Conservation (phyloP, 208 protist genomes). For the Herpetomonas samuelpessoai region DNA sequence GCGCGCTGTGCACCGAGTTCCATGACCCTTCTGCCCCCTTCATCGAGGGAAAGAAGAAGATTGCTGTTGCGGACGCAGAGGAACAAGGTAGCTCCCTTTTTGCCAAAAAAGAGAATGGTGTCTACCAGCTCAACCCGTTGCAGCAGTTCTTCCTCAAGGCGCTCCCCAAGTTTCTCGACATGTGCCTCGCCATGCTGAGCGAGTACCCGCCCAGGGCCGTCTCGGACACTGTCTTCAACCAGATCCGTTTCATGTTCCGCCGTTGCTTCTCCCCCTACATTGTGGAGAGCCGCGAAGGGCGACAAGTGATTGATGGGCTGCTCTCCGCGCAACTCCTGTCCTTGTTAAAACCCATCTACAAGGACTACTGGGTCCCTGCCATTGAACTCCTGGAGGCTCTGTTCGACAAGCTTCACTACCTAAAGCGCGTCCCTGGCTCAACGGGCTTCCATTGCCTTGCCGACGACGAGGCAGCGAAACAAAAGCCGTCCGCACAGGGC, state of each 20-base stretch:
- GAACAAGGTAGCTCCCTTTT: not conserved
- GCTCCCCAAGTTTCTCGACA: slow-evolving; percentile 47
- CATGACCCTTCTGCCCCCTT: not conserved
- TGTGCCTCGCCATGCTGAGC: slow-evolving; percentile 57
- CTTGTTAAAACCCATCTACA: slow-evolving; percentile 71
- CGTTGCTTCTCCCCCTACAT: slow-evolving; percentile 79
- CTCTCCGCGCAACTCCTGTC: slow-evolving; percentile 68
- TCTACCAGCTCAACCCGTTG: slow-evolving; percentile 36
- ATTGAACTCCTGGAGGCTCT: slow-evolving; percentile 60
- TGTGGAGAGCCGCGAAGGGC: slow-evolving; percentile 69
- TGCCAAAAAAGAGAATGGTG: slow-evolving; percentile 24
- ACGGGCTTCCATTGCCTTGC: slow-evolving; percentile 10
- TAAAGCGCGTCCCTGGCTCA: slow-evolving; percentile 50
- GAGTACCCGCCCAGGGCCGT: not conserved
- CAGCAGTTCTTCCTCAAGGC: slow-evolving; percentile 55
- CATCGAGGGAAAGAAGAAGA: slow-evolving; percentile 3
- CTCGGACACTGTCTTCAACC: slow-evolving; percentile 23
- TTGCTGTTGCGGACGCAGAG: not conserved
- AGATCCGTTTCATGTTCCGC: slow-evolving; percentile 59
- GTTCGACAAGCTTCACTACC: slow-evolving; percentile 67
- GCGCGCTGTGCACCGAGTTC: slow-evolving; percentile 34
- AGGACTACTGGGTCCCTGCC: slow-evolving; percentile 68
- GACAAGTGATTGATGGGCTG: slow-evolving; percentile 55
- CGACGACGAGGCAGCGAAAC: not conserved
- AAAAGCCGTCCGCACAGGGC: not conserved